Evolutionary conservation across 352 stramenopile species (phyloP), one percentile per base, ranked within the genome.

Genomic region (Pythium vanterpoolii): DNA sequence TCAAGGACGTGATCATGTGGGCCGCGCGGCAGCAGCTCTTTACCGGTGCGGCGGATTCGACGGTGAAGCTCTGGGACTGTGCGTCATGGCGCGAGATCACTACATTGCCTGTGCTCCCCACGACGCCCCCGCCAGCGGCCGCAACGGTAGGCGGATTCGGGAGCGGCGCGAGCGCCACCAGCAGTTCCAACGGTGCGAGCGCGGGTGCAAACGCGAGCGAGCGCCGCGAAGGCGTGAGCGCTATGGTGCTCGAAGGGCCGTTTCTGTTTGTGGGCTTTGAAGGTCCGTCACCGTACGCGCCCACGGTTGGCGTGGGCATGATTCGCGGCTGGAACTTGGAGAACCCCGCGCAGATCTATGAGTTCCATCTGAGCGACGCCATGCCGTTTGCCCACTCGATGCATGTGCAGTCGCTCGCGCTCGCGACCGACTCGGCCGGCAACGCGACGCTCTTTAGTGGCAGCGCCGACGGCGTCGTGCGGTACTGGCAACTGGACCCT

Each of bases 201-300:
- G 33, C 21, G n/a, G n/a, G n/a, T 4, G 39, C 30, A 4, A 44
- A 62, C 39, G 46, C 47, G 4, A 56, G 9, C 9, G 53, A 77
- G 11, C 69, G 65, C 13, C 64, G 60, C 7, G 85, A 94, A 55
- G 85, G 85, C 33, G 74, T 94, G 27, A 63, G 71, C 30, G 70
- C 79, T 11, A 77, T 94, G 52, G 83, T 89, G 52, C 72, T 91
- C 5, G 83, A 80, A 42, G 80, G 85, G 0, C 76, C 83, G 18
- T 89, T 91, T 68, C 71, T 94, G 21, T 94, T 94, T 47, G 85
- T 81, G 18, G 85, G 85, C 47, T 94, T 90, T 57, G 85, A 92
- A 63, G 79, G 77, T 18, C 62, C 66, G 45, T 90, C 83, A 52
- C 75, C 79, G 33, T 65, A 69, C 44, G 83, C 86, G 31, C 63